phyloP scores from a whole-genome alignment of 1,139 yeast species.

The Blastobotrys aristatus region DNA sequence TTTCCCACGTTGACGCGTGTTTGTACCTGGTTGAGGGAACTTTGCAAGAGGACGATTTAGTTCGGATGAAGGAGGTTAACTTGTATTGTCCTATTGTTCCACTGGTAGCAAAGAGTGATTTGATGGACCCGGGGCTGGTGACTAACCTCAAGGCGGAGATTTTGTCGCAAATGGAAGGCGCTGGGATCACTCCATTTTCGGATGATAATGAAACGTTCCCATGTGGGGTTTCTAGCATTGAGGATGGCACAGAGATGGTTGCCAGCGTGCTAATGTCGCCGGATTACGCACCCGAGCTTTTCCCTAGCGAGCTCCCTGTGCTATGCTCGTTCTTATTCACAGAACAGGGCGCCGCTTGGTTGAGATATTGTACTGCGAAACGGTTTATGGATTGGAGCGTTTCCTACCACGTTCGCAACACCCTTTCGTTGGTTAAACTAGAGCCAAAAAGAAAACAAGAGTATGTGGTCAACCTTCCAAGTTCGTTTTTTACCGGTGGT shows the following conservation, averaged over 20 bases:
- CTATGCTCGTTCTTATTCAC: constrained; percentile 26
- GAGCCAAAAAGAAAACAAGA: constrained; percentile 4
- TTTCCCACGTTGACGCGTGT: constrained; percentile 32
- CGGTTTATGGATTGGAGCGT: constrained; percentile 27
- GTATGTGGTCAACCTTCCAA: constrained; percentile 14
- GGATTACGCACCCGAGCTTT: constrained; percentile 23
- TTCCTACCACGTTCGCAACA: constrained; percentile 11
- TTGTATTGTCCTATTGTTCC: constrained; percentile 30
- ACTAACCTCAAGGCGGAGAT: constrained; percentile 24
- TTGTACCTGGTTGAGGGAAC: constrained; percentile 26
- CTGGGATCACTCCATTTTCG: constrained; percentile 26
- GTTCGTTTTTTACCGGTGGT: constrained; percentile 11
- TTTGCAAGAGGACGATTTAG: constrained; percentile 25
- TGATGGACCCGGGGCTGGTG: constrained; percentile 15
- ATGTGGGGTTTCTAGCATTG: constrained; percentile 24
- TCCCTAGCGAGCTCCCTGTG: constrained; percentile 22
- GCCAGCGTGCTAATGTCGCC: constrained; percentile 30
- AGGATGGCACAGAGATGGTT: constrained; percentile 24
- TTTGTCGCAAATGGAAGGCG: constrained; percentile 21
- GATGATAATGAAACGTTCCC: constrained; percentile 20
- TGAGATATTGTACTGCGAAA: constrained; percentile 28
- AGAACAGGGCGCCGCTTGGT: constrained; percentile 31
- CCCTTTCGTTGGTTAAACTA: background rate
- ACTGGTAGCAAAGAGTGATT: constrained; percentile 27
- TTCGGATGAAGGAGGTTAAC: constrained; percentile 24